Evolutionary conservation across 2,329 filamentous ascomycete species (phyloP).

Genomic region (Metarhizium album): DNA sequence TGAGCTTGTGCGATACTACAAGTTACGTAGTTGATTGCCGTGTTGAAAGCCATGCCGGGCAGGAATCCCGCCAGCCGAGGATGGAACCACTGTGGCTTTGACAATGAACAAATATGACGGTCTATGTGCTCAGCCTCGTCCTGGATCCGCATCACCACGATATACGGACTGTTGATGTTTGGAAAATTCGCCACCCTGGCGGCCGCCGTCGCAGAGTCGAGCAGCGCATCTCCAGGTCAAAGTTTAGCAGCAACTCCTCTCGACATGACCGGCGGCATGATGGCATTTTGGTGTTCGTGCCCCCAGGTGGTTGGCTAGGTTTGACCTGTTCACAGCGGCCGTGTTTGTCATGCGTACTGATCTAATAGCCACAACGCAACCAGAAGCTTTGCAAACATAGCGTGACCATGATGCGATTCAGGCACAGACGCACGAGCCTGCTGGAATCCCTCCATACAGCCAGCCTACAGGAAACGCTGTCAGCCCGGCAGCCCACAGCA

Average conservation of each 20-base stretch:
- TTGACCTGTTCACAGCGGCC: too few species aligned
- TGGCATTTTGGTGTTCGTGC: too few species aligned
- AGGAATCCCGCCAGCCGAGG: not conserved
- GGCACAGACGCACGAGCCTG: not conserved
- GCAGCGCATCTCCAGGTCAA: too few species aligned
- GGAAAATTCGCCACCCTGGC: not conserved
- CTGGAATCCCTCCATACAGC: not conserved
- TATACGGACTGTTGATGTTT: too few species aligned
- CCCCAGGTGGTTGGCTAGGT: too few species aligned
- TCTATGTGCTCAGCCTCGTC: conserved; percentile 1
- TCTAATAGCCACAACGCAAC: too few species aligned
- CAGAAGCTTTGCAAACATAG: not conserved
- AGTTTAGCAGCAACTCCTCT: too few species aligned
- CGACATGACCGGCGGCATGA: too few species aligned
- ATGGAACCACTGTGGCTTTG: not conserved
- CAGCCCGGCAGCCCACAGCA: not conserved
- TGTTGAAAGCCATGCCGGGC: too few species aligned
- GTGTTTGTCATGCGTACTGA: not conserved
- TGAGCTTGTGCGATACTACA: too few species aligned
- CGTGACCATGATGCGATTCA: not conserved
- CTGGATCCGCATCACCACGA: not conserved
- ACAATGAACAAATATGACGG: not conserved
- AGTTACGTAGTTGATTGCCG: too few species aligned
- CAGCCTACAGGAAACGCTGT: too few species aligned
- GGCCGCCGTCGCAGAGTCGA: not conserved